Base-by-base conservation (phyloP, 2,329 filamentous ascomycete genomes). In the Hirsutella thompsonii region DNA sequence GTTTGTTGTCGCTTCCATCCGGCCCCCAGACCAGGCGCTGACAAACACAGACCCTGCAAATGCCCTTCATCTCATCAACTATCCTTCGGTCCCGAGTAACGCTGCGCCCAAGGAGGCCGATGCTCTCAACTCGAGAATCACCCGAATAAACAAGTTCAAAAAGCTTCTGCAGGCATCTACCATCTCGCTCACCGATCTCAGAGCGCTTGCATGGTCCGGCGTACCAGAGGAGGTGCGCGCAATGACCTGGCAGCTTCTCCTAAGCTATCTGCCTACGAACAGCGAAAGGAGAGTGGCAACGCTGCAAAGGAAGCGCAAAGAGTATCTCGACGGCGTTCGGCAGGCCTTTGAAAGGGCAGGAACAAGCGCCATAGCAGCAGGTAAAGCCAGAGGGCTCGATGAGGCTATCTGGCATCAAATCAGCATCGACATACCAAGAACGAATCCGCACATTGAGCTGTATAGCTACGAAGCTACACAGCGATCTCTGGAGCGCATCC, bases 321-420 rank as follows among this genome's bases (percentile, higher is more conserved):
- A 98, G 59, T 98, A 98, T 56, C 67, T 96, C 2, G 92, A 98
- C 51, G 92, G 90, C 2, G 90, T 98, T 42, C 74, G 70, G 44
- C 82, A 78, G 59, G 80, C 67, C 1, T 83, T 83, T 52, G 79
- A 85, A 47, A 62, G 82, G 46, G 77, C 79, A 2, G 76, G 85
- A 41, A 58, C 52, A 9, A 60, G 49, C 36, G 45, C 52, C 14
- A 50, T 49, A 20, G 49, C 68, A 1, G 49, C 62, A 4, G 67
- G 71, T 13, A 70, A 72, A 47, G 58, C 67, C 8, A 64, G 76
- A 46, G 90, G 89, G 2, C 66, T 98, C 16, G 93, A 98, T 52
- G 92, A 98, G 66, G 83, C 87, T n/a, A 80, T 98, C 44, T 98
- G 92, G 92, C 92, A 98, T 65, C 92, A 98, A 57, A 96, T 98